Percentiles rank a stretch among this genome's conserved stretches.
Evolutionary conservation across 352 stramenopile species (phyloP).

Genomic region (Aphanomyces stellatus): DNA sequence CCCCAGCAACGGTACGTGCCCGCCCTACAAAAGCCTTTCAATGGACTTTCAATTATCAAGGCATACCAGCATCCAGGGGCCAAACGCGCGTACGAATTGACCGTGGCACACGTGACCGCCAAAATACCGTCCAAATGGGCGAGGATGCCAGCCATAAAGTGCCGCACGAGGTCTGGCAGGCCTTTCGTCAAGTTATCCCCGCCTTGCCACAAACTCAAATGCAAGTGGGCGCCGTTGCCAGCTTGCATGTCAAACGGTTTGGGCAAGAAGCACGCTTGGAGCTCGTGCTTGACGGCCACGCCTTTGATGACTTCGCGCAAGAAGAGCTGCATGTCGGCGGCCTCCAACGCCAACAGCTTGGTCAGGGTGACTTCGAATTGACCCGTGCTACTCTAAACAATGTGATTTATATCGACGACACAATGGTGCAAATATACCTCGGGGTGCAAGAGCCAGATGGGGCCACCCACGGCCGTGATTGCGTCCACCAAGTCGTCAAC

Average conservation of each 20-base stretch:
- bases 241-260: slow-evolving; percentile 3
- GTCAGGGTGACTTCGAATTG: background rate
- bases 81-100: slow-evolving; percentile 3
- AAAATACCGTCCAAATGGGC: slow-evolving; percentile 1
- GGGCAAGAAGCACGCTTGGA: background rate
- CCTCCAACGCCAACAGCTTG: background rate
- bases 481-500: background rate
- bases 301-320: background rate
- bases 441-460: background rate
- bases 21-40: background rate
- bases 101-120: background rate
- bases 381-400: background rate
- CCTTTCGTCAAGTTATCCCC: background rate
- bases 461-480: background rate
- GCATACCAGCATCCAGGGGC: background rate
- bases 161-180: background rate
- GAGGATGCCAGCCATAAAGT: background rate
- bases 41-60: background rate
- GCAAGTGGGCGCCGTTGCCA: background rate
- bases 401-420: background rate
- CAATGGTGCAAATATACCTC: background rate
- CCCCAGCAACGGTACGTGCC: background rate
- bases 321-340: background rate
- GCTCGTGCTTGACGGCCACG: background rate
- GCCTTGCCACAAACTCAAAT: background rate